Evolutionary conservation across 129 eudicot genomes (phyloP), one percentile per base, ranked within the genome.

Genomic region (Lactuca saligna): DNA sequence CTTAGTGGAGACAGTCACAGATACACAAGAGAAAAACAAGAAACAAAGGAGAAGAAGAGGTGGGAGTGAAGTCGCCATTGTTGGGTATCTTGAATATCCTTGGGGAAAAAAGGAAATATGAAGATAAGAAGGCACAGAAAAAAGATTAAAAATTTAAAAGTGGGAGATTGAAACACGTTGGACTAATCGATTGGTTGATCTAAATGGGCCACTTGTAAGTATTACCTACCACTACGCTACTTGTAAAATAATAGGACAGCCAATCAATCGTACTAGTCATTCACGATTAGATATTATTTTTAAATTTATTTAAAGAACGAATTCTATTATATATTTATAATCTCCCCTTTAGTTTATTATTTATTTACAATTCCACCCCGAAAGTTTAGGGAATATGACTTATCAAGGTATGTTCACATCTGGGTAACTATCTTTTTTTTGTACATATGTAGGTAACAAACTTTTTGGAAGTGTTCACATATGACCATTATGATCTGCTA

Each of bases 211-310:
- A 76, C 37, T 76, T 76, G 75, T 76, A 29, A 51, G 69, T 61
- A 61, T 5, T 61, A 68, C 75, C 80, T 60, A 76, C 70, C 75
- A 68, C 69, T 75, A 20, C 7, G 75, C 75, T 61, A 75, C 80
- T 68, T 76, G 80, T 76, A 68, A 68, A 68, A 68, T 68, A 5
- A 51, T 32, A 16, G 37, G 63, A 76, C 68, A 35, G 75, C 64
- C 53, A 51, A 76, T 76, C 49, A n/a, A 67, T 3, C 17, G 65
- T 25, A 25, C 29, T 25, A 25, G 29, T 25, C 29, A 25, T 25
- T 25, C 29, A 25, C 29, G 29, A 25, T 25, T 25, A 25, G 29
- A 25, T 25, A 25, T 25, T 25, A 25, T 25, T 25, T 25, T 25
- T 25, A 25, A 25, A 25, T 25, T 25, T 2, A 25, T 25, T 25